These are phyloP conservation scores for Calophaca sinica DNA, from an alignment of 306 rosid genomes.

Conservation along the genomic window DNA sequence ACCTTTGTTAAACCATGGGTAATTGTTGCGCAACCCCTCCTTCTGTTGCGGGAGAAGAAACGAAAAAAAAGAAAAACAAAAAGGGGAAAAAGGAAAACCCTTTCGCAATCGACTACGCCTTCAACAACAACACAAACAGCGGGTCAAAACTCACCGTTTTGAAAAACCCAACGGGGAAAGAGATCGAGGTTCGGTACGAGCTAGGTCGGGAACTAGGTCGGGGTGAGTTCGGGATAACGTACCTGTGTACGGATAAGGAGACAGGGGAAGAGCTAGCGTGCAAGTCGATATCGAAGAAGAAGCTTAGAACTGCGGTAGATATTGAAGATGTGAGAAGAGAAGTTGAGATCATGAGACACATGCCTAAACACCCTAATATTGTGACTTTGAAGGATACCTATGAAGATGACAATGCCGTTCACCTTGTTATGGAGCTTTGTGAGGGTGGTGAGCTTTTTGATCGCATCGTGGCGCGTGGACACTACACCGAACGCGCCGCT, in stretches of 20 bases:
- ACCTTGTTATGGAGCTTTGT: conserved; percentile 97
- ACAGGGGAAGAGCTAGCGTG: conserved; percentile 68
- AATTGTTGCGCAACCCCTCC: conserved; percentile 73
- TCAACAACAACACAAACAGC: neutral
- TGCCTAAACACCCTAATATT: conserved; percentile 73
- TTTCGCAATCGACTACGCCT: conserved; percentile 59
- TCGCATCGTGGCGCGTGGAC: conserved; percentile 92
- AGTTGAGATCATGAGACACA: conserved; percentile 88
- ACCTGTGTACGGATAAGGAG: conserved; percentile 76
- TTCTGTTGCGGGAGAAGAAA: conserved; percentile 36
- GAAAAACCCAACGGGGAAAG: conserved; percentile 72
- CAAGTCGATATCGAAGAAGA: conserved; percentile 92
- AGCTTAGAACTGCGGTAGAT: conserved; percentile 80
- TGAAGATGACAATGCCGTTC: conserved; percentile 88
- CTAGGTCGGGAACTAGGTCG: conserved; percentile 92
- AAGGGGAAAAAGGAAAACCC: conserved; percentile 68
- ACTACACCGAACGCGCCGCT: conserved; percentile 95
- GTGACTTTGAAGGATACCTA: conserved; percentile 82
- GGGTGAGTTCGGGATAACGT: conserved; percentile 92
- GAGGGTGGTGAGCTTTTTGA: conserved; percentile 97
- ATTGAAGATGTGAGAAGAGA: conserved; percentile 91
- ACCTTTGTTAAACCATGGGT: conserved; percentile 59
- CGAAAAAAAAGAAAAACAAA: conserved; percentile 50
- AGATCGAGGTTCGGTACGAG: conserved; percentile 71
- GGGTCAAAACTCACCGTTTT: conserved; percentile 58